These are phyloP conservation scores for Puccinia hordei DNA, from an alignment of 1,284 basidiomycete species.

Conservation along the genomic window DNA sequence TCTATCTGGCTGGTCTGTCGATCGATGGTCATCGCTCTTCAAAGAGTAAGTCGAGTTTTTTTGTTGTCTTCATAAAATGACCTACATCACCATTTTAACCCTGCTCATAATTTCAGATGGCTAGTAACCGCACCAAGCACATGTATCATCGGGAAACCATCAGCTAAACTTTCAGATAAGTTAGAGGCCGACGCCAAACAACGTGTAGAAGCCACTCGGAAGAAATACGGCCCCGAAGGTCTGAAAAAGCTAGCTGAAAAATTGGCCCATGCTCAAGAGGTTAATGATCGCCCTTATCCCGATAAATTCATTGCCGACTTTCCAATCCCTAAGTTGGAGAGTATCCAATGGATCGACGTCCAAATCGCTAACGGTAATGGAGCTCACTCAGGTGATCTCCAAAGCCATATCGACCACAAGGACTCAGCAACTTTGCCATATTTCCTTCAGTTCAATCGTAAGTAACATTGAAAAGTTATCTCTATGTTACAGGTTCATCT, in stretches of 20 bases:
- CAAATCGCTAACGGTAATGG: constrained; percentile 65
- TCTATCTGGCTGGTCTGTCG: constrained; percentile 67
- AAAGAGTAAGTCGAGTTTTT: constrained; percentile 67
- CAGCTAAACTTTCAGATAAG: constrained; percentile 76
- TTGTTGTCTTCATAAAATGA: background rate
- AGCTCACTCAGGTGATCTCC: constrained; percentile 60
- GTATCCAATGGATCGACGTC: constrained; percentile 92
- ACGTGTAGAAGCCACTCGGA: constrained; percentile 72
- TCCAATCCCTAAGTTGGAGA: constrained; percentile 81
- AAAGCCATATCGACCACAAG: constrained; percentile 72
- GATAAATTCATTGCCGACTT: constrained; percentile 75
- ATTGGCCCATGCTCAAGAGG: constrained; percentile 79
- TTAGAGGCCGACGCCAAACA: constrained; percentile 80
- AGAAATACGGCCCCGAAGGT: constrained; percentile 75
- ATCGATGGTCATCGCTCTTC: constrained; percentile 79
- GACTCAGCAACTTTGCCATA: constrained; percentile 70
- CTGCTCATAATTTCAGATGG: constrained; percentile 65
- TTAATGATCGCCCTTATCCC: constrained; percentile 83
- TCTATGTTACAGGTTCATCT: constrained; percentile 63
- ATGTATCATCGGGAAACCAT: constrained; percentile 82
- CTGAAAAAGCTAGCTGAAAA: constrained; percentile 71
- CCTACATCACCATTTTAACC: background rate
- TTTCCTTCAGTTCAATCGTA: constrained; percentile 78
- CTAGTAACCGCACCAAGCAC: constrained; percentile 72
- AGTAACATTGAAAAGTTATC: constrained; percentile 31